Percentiles rank a stretch among this genome's conserved stretches.
Evolutionary conservation across 2,329 filamentous ascomycete species (phyloP).

Genomic region (Fusarium torreyae): DNA sequence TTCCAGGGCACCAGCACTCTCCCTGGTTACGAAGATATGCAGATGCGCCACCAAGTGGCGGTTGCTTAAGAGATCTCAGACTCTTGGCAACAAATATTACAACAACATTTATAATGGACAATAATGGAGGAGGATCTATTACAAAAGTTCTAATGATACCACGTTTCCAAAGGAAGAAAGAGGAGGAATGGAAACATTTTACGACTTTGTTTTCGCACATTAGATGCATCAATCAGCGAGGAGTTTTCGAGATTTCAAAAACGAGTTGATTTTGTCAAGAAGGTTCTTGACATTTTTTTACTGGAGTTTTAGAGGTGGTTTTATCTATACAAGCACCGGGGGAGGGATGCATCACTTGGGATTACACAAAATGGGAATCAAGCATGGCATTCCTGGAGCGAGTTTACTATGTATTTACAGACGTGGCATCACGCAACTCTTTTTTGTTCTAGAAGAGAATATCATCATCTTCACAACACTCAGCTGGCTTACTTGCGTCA

Average conservation of each 20-base stretch:
- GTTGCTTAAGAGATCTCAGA: constrained; percentile 38
- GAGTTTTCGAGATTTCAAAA: constrained; percentile 44
- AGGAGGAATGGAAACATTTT: constrained; percentile 30
- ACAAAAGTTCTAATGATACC: constrained; percentile 38
- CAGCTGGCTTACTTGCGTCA: background rate
- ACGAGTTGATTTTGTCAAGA: constrained; percentile 15
- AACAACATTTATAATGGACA: constrained; percentile 34
- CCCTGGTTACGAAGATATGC: constrained; percentile 58
- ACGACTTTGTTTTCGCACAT: constrained; percentile 32
- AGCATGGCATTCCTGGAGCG: constrained; percentile 27
- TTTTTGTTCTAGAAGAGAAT: constrained; percentile 28
- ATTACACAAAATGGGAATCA: constrained; percentile 28
- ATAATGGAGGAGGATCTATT: constrained; percentile 40
- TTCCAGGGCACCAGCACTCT: constrained; percentile 55
- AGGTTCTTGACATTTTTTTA: constrained; percentile 18
- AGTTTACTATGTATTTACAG: constrained; percentile 36
- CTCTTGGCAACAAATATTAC: constrained; percentile 4
- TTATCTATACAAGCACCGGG: constrained; percentile 13
- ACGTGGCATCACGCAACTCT: constrained; percentile 16
- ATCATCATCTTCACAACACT: constrained; percentile 22
- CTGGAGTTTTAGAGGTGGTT: constrained; percentile 28
- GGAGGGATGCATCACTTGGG: constrained; percentile 20
- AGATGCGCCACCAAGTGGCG: constrained; percentile 46
- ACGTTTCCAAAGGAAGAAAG: constrained; percentile 31
- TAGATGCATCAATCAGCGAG: constrained; percentile 43